phyloP scores from a whole-genome alignment of 331 rosid genomes.

The Dryas integrifolia region DNA sequence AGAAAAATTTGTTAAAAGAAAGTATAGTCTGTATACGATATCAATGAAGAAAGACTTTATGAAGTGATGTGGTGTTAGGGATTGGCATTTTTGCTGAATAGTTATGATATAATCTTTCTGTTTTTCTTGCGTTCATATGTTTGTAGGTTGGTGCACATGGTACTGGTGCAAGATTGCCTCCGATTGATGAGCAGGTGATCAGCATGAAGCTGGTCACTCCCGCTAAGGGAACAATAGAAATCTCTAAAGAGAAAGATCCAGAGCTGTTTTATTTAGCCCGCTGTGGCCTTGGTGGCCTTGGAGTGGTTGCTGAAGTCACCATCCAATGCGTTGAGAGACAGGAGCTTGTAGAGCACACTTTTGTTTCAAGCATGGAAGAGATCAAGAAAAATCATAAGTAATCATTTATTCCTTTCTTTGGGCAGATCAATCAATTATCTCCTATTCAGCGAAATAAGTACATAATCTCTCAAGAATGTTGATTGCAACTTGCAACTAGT shows the following conservation, averaged over 20 bases:
- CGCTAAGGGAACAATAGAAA: slow-evolving; percentile 83
- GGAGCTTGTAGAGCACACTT: slow-evolving; percentile 97
- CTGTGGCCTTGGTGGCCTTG: slow-evolving; percentile 95
- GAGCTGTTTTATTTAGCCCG: slow-evolving; percentile 93
- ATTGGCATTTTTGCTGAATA: not conserved
- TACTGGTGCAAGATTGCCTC: slow-evolving; percentile 93
- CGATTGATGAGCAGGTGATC: slow-evolving; percentile 91
- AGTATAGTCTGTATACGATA: too few relatives aligned
- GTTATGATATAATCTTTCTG: slow-evolving; percentile 5
- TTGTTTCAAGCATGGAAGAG: slow-evolving; percentile 66
- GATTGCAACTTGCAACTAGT: not conserved
- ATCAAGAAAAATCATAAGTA: slow-evolving; percentile 95
- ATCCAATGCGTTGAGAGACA: slow-evolving; percentile 93
- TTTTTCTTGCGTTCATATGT: not conserved
- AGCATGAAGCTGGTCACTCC: slow-evolving; percentile 89
- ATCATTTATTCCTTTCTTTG: slow-evolving; percentile 15
- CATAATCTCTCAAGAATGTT: not conserved
- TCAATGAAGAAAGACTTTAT: too few relatives aligned
- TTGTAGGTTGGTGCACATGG: slow-evolving; percentile 97
- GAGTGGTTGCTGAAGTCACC: slow-evolving; percentile 96
- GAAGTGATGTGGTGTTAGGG: not conserved
- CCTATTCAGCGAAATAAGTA: not conserved
- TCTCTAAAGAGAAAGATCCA: slow-evolving; percentile 79
- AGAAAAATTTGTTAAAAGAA: too few relatives aligned
- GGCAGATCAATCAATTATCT: not conserved